phyloP scores from a whole-genome alignment of 768 basidiomycete species.

The Tremella yokohamensis region DNA sequence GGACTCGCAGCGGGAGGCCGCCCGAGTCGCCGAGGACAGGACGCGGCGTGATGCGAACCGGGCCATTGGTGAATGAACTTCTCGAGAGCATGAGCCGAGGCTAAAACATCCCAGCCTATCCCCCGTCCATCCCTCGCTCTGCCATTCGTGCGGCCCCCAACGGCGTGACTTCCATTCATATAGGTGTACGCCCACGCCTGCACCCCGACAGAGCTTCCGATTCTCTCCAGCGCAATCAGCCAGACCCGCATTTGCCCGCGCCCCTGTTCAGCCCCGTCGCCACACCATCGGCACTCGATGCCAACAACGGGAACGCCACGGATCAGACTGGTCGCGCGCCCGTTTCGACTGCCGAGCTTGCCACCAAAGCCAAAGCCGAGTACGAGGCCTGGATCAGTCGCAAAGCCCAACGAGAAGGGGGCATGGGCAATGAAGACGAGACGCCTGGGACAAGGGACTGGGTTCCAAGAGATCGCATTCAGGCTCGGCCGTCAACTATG shows the following conservation, averaged over 20 bases:
- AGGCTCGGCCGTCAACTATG: conserved; percentile 15
- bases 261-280: conserved; percentile 26
- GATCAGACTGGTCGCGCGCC: conserved; percentile 7
- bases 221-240: conserved; percentile 36
- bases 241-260: conserved; percentile 21
- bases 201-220: conserved; percentile 33
- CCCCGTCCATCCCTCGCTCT: conserved; percentile 27
- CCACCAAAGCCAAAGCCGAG: conserved; percentile 32
- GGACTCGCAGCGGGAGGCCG: conserved; percentile 21
- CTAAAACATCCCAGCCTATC: conserved; percentile 29
- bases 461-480: conserved; percentile 20
- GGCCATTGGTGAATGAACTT: conserved; percentile 29
- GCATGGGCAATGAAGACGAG: conserved; percentile 18
- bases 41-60: conserved; percentile 25
- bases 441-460: conserved; percentile 26
- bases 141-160: conserved; percentile 65
- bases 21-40: conserved; percentile 31
- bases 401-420: conserved; percentile 37
- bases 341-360: conserved; percentile 2
- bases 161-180: conserved; percentile 84
- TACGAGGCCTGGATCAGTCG: conserved; percentile 37
- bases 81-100: background rate
- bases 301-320: conserved; percentile 12
- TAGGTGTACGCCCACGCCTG: conserved; percentile 59
- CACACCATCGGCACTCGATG: background rate